Evolutionary conservation across 2,329 filamentous ascomycete species (phyloP), one percentile per base, ranked within the genome.

Genomic region (Fusarium multiceps): DNA sequence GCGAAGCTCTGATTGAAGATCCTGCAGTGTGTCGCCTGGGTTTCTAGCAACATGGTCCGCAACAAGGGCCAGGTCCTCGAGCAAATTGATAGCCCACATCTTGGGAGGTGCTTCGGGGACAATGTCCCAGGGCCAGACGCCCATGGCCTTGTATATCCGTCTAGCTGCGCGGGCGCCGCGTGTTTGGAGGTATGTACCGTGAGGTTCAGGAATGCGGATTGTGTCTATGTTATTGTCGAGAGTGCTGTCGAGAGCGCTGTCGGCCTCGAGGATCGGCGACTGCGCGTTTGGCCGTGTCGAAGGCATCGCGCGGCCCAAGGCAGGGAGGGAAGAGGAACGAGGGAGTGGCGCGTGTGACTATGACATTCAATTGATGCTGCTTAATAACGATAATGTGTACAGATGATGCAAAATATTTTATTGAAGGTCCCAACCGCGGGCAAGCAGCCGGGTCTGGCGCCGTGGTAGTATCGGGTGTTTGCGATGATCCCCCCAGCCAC

Each of bases 41-140:
- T 74, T 75, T 27, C 67, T 69, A 18, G 74, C 73, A 53, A 75
- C 74, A 61, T 75, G 74, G 53, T 75, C 74, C 45, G 72, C 71
- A 55, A 75, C 72, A 18, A 76, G 69, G 20, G 74, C 71, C 11
- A 76, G 70, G 16, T 76, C 74, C 63, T 76, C 74, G n/a, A 76
- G 62, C 25, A 76, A 47, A 63, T 76, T 75, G 37, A 76, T 75
- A 30, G 74, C 74, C 74, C 74, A 75, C 66, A 75, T 74, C 65
- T 75, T 75, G 2, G 74, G 74, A n/a, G 74, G 74, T 30, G 73
- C 68, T 58, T 75, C 74, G 21, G 74, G 74, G 42, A 75, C 74
- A 27, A 75, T 75, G 28, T 75, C 73, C 74, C 74, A 75, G 40
- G 74, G 74, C 74, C 74, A 75, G 34, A 75, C 73, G 45, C 72